These are phyloP conservation scores for Trichoderma harzianum DNA, from an alignment of 2,329 filamentous ascomycete species.

Conservation along the genomic window DNA sequence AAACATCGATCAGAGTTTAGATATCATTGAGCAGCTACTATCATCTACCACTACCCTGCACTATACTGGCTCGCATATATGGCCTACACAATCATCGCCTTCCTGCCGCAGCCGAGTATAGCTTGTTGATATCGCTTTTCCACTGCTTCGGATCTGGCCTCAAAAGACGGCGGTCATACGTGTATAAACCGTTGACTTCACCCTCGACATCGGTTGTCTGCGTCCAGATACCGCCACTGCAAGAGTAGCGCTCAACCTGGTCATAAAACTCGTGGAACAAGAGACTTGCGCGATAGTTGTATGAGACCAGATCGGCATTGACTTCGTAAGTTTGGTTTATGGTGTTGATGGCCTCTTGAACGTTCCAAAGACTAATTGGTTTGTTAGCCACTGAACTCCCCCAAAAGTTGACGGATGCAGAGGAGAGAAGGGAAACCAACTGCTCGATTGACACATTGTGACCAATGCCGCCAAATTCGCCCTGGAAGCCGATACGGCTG, in stretches of 20 bases:
- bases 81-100: not conserved
- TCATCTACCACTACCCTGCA: not conserved
- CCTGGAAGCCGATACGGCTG: slow-evolving; percentile 62
- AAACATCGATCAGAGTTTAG: not conserved
- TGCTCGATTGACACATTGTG: slow-evolving; percentile 61
- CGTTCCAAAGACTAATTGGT: slow-evolving; percentile 59
- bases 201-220: slow-evolving; percentile 74
- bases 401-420: not conserved
- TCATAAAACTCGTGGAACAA: slow-evolving; percentile 60
- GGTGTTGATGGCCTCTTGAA: slow-evolving; percentile 52
- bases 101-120: slow-evolving; percentile 53
- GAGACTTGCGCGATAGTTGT: slow-evolving; percentile 63
- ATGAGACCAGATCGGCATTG: slow-evolving; percentile 52
- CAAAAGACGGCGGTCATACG: slow-evolving; percentile 62
- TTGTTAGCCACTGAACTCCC: not conserved
- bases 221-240: slow-evolving; percentile 67
- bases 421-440: slow-evolving; percentile 35
- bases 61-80: not conserved
- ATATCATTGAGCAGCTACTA: not conserved
- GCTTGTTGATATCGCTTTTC: slow-evolving; percentile 54
- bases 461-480: slow-evolving; percentile 69
- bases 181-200: slow-evolving; percentile 69
- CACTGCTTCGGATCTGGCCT: slow-evolving; percentile 57
- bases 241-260: slow-evolving; percentile 57
- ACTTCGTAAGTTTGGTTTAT: slow-evolving; percentile 69